Conservation (phyloP, 2,329 filamentous ascomycete species). For the Waltergamsia citrina region DNA sequence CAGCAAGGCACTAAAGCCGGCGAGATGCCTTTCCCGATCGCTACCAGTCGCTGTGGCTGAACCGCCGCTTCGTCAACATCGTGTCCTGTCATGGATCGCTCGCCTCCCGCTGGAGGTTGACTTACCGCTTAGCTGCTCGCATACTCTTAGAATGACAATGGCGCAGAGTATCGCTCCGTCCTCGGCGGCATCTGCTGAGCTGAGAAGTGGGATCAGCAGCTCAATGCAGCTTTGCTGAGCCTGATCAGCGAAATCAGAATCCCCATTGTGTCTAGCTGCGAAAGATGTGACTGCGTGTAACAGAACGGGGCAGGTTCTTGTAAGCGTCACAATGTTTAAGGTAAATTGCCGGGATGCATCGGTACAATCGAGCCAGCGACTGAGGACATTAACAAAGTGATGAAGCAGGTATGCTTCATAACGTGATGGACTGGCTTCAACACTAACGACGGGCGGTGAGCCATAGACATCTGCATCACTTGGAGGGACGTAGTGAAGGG, state of each 20-base stretch:
- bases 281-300: not conserved
- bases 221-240: not conserved
- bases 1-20: conserved; percentile 9
- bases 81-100: too few relatives aligned
- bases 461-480: too few relatives aligned
- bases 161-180: conserved; percentile 6
- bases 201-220: conserved; percentile 2
- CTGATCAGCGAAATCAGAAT: not conserved
- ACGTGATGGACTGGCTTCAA: too few relatives aligned
- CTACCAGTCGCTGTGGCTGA: conserved; percentile 4
- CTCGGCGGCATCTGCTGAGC: conserved; percentile 4
- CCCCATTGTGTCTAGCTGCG: not conserved
- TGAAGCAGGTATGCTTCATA: conserved; percentile 10
- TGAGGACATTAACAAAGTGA: conserved; percentile 4
- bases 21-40: conserved; percentile 10
- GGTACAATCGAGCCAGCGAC: conserved; percentile 10
- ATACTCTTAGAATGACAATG: conserved; percentile 8
- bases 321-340: conserved; percentile 7
- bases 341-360: conserved; percentile 10
- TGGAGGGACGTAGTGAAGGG: too few relatives aligned
- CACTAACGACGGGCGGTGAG: too few relatives aligned
- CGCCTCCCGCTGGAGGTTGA: too few relatives aligned
- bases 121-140: conserved; percentile 7
- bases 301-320: not conserved
- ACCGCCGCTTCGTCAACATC: not conserved